phyloP scores from a whole-genome alignment of 2,329 filamentous ascomycete genomes.

The Colletotrichum brevisporum region DNA sequence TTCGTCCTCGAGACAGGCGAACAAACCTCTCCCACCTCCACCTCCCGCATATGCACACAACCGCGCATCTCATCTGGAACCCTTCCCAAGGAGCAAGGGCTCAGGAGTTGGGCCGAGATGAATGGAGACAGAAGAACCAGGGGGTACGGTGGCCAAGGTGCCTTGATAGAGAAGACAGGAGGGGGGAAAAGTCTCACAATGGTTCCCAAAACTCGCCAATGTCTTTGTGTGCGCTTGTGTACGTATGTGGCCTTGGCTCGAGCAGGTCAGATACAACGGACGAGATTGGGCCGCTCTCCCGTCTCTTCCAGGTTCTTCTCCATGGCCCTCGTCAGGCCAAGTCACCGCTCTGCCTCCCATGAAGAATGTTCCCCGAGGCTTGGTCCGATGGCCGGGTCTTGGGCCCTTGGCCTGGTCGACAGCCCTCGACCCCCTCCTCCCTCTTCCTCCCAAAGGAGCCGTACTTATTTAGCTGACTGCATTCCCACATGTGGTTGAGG shows the following conservation, averaged over 20 bases:
- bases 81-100: conserved; percentile 20
- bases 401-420: neutral
- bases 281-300: conserved; percentile 6
- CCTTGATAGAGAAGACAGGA: neutral
- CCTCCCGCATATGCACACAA: conserved; percentile 17
- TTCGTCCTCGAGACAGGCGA: neutral
- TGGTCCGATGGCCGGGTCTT: conserved; percentile 23
- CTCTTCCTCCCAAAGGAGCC: conserved; percentile 1
- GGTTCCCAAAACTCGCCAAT: conserved; percentile 19
- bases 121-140: too few relatives aligned
- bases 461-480: conserved; percentile 38
- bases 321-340: conserved; percentile 5
- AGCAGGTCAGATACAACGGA: conserved; percentile 26
- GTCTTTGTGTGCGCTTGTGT: conserved; percentile 29
- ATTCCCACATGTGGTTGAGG: conserved; percentile 38
- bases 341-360: conserved; percentile 5
- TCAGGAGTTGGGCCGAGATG: conserved; percentile 35
- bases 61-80: neutral
- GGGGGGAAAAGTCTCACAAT: conserved; percentile 31
- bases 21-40: neutral
- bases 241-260: conserved; percentile 13
- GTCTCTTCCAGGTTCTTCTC: neutral
- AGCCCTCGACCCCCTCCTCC: neutral
- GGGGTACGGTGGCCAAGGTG: too few relatives aligned
- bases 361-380: conserved; percentile 31